Evolutionary conservation across 2,329 filamentous ascomycete genomes (phyloP), one percentile per base, ranked within the genome.

Genomic region (Aphanoascus verrucosus): DNA sequence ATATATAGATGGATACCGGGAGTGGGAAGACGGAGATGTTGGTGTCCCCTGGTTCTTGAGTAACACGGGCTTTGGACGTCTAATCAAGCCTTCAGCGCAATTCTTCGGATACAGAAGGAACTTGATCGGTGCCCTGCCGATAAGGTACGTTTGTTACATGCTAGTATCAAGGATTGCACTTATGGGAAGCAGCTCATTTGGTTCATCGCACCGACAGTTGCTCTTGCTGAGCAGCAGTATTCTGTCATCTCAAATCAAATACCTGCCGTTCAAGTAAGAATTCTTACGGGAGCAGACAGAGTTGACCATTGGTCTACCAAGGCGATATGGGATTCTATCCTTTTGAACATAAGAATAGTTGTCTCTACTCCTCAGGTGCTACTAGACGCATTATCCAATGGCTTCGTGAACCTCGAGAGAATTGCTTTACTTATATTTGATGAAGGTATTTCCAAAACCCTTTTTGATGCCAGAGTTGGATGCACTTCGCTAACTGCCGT

Each of bases 21-120:
- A 87, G 80, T 58, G 86, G 86, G 1, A 90, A 90, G 65, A 89
- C 86, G 2, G 82, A 85, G 59, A 79, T 89, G 84, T 87, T 76
- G 9, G 41, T 46, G 12, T 20, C 17, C 37, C n/a, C 7, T 19
- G 12, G 6, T 15, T 12, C 15, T 14, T 37, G 28, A 23, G 12
- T n/a, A 41, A 37, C 28, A 15, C n/a, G 15, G 7, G 19, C 3
- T 37, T 50, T 43, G 41, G 20, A 6, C 44, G 3, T 58, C 35
- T 42, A 35, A 46, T 34, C 47, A 20, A 1, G 31, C 47, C 0
- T 46, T 15, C 52, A 86, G 83, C 52, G 84, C 85, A 17, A 73
- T 86, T 8, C 71, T 87, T 52, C 80, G 85, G 14, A 87, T 88
- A 40, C 74, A 76, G 57, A 74, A 72, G 23, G 83, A 88, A 64